Base-by-base conservation (phyloP, 176 grass and related monocot species). In the Zizania latifolia region DNA sequence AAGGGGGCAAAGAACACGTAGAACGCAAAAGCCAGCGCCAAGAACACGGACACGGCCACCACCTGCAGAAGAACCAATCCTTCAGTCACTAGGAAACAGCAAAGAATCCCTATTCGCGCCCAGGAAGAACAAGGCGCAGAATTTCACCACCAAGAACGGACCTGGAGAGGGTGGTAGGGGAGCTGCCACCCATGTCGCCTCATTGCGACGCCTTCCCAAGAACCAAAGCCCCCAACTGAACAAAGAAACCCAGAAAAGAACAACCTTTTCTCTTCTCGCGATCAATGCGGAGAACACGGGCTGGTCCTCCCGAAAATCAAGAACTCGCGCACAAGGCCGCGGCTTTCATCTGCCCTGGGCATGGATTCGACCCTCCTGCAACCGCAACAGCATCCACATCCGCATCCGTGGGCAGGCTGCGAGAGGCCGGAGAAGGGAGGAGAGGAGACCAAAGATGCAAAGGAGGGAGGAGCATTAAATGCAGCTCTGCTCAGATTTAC, bases 1-100 rank as follows among this genome's bases (percentile, higher is more conserved):
- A 99, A 95, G 37, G 96, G 96, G 1, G 88, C 96, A 72, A 99
- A 92, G 77, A 99, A 99, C n/a, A 99, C 96, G 77, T 95, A 99
- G 83, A 99, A 99, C 62, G 92, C 92, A 72, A 99, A 95, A 15
- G 86, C 96, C 70, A 94, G 78, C 60, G 96, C 96, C 72, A 99
- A 39, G 68, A 99, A 99, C 30, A 99, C 96, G 41, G 96, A 90
- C 70, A 99, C 90, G 2, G 92, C 96, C 50, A 95, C 96, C 68
- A 99, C 92, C 96, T 99, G 82, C 45, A 67, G 34, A 82, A 22
- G 4, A 35, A 21, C 46, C 19, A 43, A 78, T 37, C 39, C 28
- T 31, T 84, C 29, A 78, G 75, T 19, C 65, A 57, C 13, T 27
- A 71, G n/a, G 14, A 29, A n/a, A 38, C 14, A 1, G 14, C 31